Conservation (phyloP, 345 rosid species). For the Brassica rapa region DNA sequence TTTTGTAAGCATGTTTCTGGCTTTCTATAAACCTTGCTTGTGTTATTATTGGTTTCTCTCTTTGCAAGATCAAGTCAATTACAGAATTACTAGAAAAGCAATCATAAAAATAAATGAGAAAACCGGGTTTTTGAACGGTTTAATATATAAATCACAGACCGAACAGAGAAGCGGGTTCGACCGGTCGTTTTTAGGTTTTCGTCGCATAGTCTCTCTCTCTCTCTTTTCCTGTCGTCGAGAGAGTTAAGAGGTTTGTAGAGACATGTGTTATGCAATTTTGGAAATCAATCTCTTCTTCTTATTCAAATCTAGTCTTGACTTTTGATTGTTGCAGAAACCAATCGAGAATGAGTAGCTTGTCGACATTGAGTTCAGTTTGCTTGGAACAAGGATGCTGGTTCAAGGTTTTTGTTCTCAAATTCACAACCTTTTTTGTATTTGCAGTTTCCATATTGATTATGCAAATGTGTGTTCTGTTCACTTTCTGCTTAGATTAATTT, state of each 20-base stretch:
- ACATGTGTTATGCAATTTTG: background rate
- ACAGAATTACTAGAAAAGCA: background rate
- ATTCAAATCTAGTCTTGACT: background rate
- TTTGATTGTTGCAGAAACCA: slow-evolving; percentile 17
- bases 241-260: background rate
- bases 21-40: background rate
- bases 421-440: background rate
- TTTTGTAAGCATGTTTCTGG: background rate
- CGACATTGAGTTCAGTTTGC: slow-evolving; percentile 29
- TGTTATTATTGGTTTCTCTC: background rate
- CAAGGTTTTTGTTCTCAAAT: background rate
- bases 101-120: no score
- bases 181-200: background rate
- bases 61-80: background rate
- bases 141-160: background rate
- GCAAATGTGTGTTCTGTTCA: background rate
- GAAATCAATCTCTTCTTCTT: background rate
- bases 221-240: background rate
- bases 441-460: background rate
- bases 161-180: background rate
- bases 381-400: slow-evolving; percentile 40
- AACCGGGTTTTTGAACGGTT: background rate
- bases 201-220: no score
- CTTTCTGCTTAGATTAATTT: background rate
- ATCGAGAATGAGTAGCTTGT: slow-evolving; percentile 31